Conservation (phyloP, 2,329 filamentous ascomycete genomes). For the Paracoccidioides lutzii region DNA sequence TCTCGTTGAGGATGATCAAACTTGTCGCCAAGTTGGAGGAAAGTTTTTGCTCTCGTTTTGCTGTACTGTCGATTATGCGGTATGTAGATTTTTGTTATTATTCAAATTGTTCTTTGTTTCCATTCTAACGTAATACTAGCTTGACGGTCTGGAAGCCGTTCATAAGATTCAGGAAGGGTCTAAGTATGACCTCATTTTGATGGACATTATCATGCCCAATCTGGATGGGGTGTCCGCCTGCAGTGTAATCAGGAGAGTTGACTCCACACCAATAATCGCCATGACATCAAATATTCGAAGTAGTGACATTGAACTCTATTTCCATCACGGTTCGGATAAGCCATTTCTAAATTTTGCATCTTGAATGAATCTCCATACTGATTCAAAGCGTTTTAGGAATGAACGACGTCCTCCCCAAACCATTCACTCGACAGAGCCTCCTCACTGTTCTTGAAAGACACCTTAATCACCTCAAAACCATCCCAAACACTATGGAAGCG, state of each 20-base stretch:
- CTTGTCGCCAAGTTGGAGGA: slow-evolving; percentile 52
- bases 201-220: slow-evolving; percentile 96
- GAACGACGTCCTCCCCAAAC: slow-evolving; percentile 94
- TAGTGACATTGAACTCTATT: slow-evolving; percentile 94
- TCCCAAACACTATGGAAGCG: slow-evolving; percentile 43
- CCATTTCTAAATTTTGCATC: not conserved
- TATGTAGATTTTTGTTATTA: slow-evolving; percentile 28
- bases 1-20: slow-evolving; percentile 71
- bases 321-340: slow-evolving; percentile 65
- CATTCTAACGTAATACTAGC: slow-evolving; percentile 33
- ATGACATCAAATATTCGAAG: slow-evolving; percentile 98
- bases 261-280: slow-evolving; percentile 76
- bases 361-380: not conserved
- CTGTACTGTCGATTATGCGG: slow-evolving; percentile 50
- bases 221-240: slow-evolving; percentile 91
- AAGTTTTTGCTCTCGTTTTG: slow-evolving; percentile 55
- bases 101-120: not conserved
- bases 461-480: slow-evolving; percentile 68
- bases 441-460: slow-evolving; percentile 79
- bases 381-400: slow-evolving; percentile 49
- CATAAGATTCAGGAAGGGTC: slow-evolving; percentile 60
- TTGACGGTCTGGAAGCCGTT: slow-evolving; percentile 82
- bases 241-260: slow-evolving; percentile 79
- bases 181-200: slow-evolving; percentile 61
- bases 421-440: slow-evolving; percentile 82